Evolutionary conservation across 2,329 filamentous ascomycete species (phyloP), one percentile per base, ranked within the genome.

Genomic region (Mariannaea sp.): DNA sequence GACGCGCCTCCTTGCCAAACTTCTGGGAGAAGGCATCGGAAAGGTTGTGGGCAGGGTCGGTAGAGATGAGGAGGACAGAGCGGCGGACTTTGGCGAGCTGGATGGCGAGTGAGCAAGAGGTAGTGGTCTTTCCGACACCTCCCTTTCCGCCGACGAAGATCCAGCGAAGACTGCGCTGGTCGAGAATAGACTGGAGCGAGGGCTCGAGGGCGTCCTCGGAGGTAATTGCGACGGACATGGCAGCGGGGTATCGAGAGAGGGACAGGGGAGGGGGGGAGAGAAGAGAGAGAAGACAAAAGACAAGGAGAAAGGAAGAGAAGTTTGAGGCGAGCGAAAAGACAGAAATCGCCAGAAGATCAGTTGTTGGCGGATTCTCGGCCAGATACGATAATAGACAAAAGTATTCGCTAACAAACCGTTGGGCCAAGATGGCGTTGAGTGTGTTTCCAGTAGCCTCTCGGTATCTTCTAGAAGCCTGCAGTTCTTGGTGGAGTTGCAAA

Each of bases 71-170:
- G 53, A 99, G 85, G 57, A 99, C 94, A 57, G 90, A 96, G 76
- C 93, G 93, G 75, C 94, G 91, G 66, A 92, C 91, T 75, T 89
- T 92, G 67, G 94, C 92, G 61, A 99, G 90, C 77, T 99, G 94
- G 71, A 99, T 97, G 60, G 94, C 94, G 61, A 99, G 88, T 8
- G 93, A 97, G 77, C 94, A 99, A 7, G 93, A 97, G 13, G 94
- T 99, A n/a, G 94, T 99, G 22, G 94, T 99, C 81, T 99, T 99
- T 73, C 94, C 94, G 39, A 99, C 94, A 71, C 94, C 94, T 69
- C 94, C 94, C 77, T 99, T 99, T 63, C 94, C 94, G 68, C 94
- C 94, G 56, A 99, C 94, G 69, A 99, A 99, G 76, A 99, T 96
- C 94, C 94, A 99, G 72, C 94, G 90, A 50, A 99, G 86, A 27